Percentiles rank a stretch among this genome's conserved stretches.
Evolutionary conservation across 345 rosid species (phyloP).

Genomic region (Populus nigra): DNA sequence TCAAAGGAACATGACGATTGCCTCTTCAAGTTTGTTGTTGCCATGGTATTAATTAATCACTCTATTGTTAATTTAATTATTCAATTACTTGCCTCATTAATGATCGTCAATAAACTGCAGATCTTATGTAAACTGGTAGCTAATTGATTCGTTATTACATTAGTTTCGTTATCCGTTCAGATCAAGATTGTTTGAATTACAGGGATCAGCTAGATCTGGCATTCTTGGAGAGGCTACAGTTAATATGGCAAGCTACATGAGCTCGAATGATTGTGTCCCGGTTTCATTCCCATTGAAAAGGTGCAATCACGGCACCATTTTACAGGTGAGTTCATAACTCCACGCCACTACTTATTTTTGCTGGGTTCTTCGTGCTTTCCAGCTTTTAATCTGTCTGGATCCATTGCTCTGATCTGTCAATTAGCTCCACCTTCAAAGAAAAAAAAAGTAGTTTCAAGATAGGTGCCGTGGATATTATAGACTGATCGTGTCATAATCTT

Average conservation of each 20-base stretch:
- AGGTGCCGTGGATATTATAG: too few relatives aligned
- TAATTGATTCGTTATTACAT: too few relatives aligned
- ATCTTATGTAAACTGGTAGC: too few relatives aligned
- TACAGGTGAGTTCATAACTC: slow-evolving; percentile 41
- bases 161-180: too few relatives aligned
- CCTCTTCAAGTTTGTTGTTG: slow-evolving; percentile 42
- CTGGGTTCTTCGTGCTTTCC: too few relatives aligned
- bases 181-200: background rate
- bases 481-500: too few relatives aligned
- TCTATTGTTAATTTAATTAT: background rate
- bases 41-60: slow-evolving; percentile 31
- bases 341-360: too few relatives aligned
- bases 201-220: slow-evolving; percentile 60
- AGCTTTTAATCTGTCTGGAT: too few relatives aligned
- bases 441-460: too few relatives aligned
- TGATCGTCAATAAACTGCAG: too few relatives aligned
- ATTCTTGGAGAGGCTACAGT: slow-evolving; percentile 53
- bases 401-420: too few relatives aligned
- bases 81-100: background rate
- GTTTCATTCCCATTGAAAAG: slow-evolving; percentile 55
- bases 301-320: slow-evolving; percentile 44
- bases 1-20: slow-evolving; percentile 40
- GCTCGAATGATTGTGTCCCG: slow-evolving; percentile 27
- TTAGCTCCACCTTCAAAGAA: too few relatives aligned
- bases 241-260: slow-evolving; percentile 43